Base-by-base conservation (phyloP, 208 protist genomes). In the Leptomonas pyrrhocoris region DNA sequence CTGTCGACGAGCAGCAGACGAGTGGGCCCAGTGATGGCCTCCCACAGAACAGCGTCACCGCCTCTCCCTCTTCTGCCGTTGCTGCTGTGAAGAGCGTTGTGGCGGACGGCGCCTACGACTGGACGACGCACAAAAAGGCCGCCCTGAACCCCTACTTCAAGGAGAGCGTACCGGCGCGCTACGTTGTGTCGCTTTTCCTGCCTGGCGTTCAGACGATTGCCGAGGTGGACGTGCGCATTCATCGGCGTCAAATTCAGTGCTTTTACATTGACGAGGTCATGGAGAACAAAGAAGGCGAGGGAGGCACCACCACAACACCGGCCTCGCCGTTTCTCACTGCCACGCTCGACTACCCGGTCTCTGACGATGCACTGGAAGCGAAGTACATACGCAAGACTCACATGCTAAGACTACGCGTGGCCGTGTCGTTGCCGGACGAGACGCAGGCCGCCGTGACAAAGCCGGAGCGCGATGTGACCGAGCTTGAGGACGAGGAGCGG, bases 181-280 rank as follows among this genome's bases (percentile, higher is more conserved):
- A 92, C 68, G 12, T 51, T 28, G 69, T 96, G 1, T 73, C 89
- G 55, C 57, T 94, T 0, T 80, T 75, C 68, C 76, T 97, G 25
- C 93, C 93, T n/a, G 84, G 74, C 19, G 73, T 96, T 25, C 66
- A 80, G 21, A 80, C 86, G 15, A 90, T 94, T 54, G 77, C 68
- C n/a, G 93, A 97, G 67, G 86, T 96, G 6, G 89, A 94, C 21
- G 89, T 95, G 31, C 82, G 85, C 36, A 23, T 94, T 9, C 75
- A 58, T 21, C 48, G 73, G 13, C 83, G 80, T 36, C 69, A 50
- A 28, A 42, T 96, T 15, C 72, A 89, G 54, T 83, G 86, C 59
- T 81, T 73, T 60, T 88, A 88, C 73, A 78, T 90, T 21, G 90
- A 92, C 57, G 68, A 81, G 1, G 77, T 79, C 18, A 51, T 77